These are phyloP conservation scores for Thyridium curvatum DNA, from an alignment of 2,329 filamentous ascomycete genomes.

Conservation along the genomic window DNA sequence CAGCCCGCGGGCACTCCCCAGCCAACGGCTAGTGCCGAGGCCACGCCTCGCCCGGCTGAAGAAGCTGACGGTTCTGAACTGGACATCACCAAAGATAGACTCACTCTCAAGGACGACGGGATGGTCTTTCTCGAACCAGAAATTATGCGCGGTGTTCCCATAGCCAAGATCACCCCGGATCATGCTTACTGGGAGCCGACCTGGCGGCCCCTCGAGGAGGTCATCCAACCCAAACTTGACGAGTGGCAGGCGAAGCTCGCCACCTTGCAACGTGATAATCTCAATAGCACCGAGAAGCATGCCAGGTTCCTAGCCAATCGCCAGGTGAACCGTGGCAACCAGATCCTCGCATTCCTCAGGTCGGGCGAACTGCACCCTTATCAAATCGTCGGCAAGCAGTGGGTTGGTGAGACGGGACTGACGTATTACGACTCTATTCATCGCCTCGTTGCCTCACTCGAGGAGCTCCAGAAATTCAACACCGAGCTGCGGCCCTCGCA, in stretches of 20 bases:
- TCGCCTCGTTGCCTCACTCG: conserved; percentile 46
- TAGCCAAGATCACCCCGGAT: conserved; percentile 40
- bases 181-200: conserved; percentile 51
- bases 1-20: too few species aligned
- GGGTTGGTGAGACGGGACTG: conserved; percentile 33
- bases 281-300: conserved; percentile 25
- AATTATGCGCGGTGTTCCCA: conserved; percentile 45
- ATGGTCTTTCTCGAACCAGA: conserved; percentile 41
- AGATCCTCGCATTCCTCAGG: conserved; percentile 45
- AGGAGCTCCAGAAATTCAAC: conserved; percentile 46
- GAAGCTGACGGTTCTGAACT: conserved; percentile 9
- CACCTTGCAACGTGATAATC: conserved; percentile 16
- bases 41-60: not conserved
- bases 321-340: conserved; percentile 48
- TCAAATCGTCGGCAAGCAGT: conserved; percentile 47
- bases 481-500: conserved; percentile 46
- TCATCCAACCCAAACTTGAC: conserved; percentile 35
- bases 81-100: conserved; percentile 38
- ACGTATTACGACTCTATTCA: conserved; percentile 51
- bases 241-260: conserved; percentile 43
- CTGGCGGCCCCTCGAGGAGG: conserved; percentile 39
- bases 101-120: conserved; percentile 43
- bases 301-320: conserved; percentile 48
- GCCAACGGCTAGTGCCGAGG: too few species aligned
- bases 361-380: conserved; percentile 48